Conservation (phyloP, 306 rosid species). For the Pachyrhizus erosus region DNA sequence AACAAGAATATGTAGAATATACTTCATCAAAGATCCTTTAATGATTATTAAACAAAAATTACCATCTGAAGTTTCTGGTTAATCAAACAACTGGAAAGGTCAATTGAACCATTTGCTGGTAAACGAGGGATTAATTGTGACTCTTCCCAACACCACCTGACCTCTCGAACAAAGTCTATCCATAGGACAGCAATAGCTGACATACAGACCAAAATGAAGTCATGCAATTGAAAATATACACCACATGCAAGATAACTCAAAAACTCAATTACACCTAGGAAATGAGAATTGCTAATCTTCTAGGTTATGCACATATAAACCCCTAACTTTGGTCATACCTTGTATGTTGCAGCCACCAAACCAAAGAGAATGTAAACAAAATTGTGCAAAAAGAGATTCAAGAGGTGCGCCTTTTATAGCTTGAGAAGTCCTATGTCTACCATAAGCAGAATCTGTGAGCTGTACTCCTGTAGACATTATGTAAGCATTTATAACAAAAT, state of each 20-base stretch:
- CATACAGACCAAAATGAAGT: constrained; percentile 33
- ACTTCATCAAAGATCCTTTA: constrained; percentile 31
- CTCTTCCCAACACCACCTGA: constrained; percentile 90
- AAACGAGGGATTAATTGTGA: constrained; percentile 75
- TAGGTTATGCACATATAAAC: constrained; percentile 16
- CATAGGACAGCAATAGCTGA: constrained; percentile 80
- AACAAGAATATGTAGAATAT: neutral
- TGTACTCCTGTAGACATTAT: constrained; percentile 52
- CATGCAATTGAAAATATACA: constrained; percentile 42
- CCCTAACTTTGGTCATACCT: constrained; percentile 52
- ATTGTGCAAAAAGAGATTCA: constrained; percentile 75
- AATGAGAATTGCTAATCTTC: neutral
- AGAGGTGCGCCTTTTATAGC: constrained; percentile 78
- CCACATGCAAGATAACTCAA: neutral
- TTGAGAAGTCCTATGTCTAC: constrained; percentile 58
- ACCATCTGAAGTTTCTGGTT: constrained; percentile 87
- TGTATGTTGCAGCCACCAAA: constrained; percentile 76
- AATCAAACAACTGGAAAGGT: constrained; percentile 76
- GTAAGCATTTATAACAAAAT: constrained; percentile 25
- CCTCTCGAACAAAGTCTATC: constrained; percentile 85
- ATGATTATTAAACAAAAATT: constrained; percentile 29
- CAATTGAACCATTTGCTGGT: constrained; percentile 69
- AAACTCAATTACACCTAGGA: neutral
- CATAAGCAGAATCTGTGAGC: constrained; percentile 41
- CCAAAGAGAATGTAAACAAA: constrained; percentile 85